A percentile compares a stretch with the other conserved stretches of the same genome.
These are phyloP conservation scores for Chalciporus chontae DNA, from an alignment of 768 basidiomycete species.

Conservation along the genomic window DNA sequence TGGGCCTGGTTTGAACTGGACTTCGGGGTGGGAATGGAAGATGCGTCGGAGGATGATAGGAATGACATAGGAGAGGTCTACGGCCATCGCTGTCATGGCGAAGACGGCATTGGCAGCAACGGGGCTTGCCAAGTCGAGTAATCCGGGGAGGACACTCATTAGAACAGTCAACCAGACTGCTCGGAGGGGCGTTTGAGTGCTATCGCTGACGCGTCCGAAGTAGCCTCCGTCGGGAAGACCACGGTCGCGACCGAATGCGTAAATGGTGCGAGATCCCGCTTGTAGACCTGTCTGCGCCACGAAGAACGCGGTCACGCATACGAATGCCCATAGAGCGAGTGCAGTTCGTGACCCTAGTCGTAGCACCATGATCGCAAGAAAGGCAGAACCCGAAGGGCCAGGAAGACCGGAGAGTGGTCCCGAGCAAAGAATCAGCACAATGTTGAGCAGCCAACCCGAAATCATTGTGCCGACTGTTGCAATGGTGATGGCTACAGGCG, in stretches of 20 bases:
- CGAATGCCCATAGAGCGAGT: conserved; percentile 54
- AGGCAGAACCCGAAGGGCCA: conserved; percentile 50
- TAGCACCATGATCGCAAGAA: conserved; percentile 54
- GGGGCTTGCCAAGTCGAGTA: conserved; percentile 51
- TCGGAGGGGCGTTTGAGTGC: conserved; percentile 52
- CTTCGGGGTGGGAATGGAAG: conserved; percentile 54
- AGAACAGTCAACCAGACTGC: conserved; percentile 52
- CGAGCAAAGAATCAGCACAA: conserved; percentile 57
- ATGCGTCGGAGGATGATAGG: conserved; percentile 51
- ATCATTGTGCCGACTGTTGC: conserved; percentile 45
- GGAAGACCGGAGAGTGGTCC: conserved; percentile 48
- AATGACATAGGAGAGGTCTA: conserved; percentile 55
- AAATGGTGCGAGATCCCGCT: conserved; percentile 55
- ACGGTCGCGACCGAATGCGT: conserved; percentile 54
- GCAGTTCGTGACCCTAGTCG: conserved; percentile 50
- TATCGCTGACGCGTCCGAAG: conserved; percentile 45
- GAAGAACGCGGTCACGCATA: conserved; percentile 62
- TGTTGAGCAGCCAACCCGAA: conserved; percentile 66
- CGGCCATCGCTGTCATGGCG: conserved; percentile 49
- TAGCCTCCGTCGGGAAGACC: conserved; percentile 56
- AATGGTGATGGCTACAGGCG: conserved; percentile 42
- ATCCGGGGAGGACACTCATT: conserved; percentile 39
- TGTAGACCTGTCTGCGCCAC: conserved; percentile 50
- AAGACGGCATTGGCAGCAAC: conserved; percentile 56
- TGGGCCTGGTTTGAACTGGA: conserved; percentile 56